phyloP scores from a whole-genome alignment of 2,329 filamentous ascomycete species.

The Scortechinia acanthostroma region DNA sequence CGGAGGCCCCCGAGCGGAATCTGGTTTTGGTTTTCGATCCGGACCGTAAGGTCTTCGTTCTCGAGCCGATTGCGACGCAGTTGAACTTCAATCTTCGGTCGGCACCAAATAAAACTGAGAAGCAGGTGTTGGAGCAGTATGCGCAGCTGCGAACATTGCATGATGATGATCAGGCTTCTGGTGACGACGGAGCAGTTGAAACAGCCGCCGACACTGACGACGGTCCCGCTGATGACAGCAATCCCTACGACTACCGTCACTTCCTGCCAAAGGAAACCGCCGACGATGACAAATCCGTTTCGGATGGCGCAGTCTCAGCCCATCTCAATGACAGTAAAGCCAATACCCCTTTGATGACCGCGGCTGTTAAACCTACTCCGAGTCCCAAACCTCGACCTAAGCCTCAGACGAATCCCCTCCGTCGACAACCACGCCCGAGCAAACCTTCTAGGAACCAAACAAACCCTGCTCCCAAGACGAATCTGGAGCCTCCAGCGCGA shows the following conservation, averaged over 20 bases:
- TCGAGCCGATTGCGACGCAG: not conserved
- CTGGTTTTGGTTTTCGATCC: not conserved
- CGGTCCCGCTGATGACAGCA: conserved; percentile 25
- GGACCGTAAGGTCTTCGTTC: not conserved
- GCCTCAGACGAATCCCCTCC: conserved; percentile 3
- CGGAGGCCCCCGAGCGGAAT: not conserved
- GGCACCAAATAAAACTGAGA: not conserved
- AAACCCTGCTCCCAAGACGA: conserved; percentile 7
- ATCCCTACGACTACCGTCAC: conserved; percentile 38
- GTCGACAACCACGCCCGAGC: not conserved
- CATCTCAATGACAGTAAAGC: conserved; percentile 17
- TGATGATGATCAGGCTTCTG: conserved; percentile 20
- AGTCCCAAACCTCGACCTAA: conserved; percentile 10
- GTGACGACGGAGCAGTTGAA: conserved; percentile 19
- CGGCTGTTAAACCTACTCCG: conserved; percentile 14
- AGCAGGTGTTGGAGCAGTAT: not conserved
- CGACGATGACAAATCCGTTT: conserved; percentile 16
- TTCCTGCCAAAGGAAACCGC: conserved; percentile 30
- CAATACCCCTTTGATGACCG: conserved; percentile 19
- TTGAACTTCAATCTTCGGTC: conserved; percentile 2
- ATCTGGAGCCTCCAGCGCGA: conserved; percentile 13
- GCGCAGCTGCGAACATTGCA: not conserved
- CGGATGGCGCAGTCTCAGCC: conserved; percentile 4
- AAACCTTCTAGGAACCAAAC: conserved; percentile 5
- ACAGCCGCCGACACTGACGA: conserved; percentile 26